Evolutionary conservation across 768 basidiomycete genomes (phyloP), one percentile per base, ranked within the genome.

Genomic region (Macrolepiota fuliginosa): DNA sequence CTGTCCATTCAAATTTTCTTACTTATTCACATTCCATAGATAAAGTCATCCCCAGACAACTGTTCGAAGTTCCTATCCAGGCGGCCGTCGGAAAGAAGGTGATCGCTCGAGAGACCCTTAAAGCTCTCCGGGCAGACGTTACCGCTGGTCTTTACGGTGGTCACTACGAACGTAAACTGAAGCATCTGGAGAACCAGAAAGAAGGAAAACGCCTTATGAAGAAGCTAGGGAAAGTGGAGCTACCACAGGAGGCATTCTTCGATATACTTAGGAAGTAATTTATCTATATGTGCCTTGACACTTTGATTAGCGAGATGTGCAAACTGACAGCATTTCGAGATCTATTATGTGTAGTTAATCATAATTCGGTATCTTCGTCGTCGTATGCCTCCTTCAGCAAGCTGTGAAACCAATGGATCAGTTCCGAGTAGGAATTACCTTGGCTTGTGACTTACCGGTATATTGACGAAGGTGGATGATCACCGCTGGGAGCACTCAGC

Each of bases 231-330:
- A 87, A 80, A 60, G 92, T 98, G 54, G 88, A 94, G 63, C 83
- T 99, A 45, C 95, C 96, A 32, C 94, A 97, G 68, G 94, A 96
- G 69, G 96, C 96, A 1, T 98, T 99, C 82, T 97, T 91, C 73
- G 86, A 92, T 64, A 89, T 98, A 56, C 79, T 98, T 63, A 85
- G 87, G 50, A 89, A 84, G 69, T 61, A 77, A 77, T 62, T 77
- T 67, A 72, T 62, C 77, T 67, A 72, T 66, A 55, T 22, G 37
- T 54, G 22, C 17, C 17, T 50, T 27, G 22, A 24, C n/a, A 13
- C 4, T 11, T 40, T 27, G 51, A 22, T 12, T 15, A 11, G 6
- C n/a, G 42, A 63, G 36, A 27, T 22, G 25, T 62, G 27, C 42
- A 39, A 52, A 40, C 58, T 60, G 62, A 63, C 64, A 66, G 24